These are phyloP conservation scores for Trichoderma reesei DNA, from an alignment of 495 filamentous ascomycete genomes.

Conservation along the genomic window DNA sequence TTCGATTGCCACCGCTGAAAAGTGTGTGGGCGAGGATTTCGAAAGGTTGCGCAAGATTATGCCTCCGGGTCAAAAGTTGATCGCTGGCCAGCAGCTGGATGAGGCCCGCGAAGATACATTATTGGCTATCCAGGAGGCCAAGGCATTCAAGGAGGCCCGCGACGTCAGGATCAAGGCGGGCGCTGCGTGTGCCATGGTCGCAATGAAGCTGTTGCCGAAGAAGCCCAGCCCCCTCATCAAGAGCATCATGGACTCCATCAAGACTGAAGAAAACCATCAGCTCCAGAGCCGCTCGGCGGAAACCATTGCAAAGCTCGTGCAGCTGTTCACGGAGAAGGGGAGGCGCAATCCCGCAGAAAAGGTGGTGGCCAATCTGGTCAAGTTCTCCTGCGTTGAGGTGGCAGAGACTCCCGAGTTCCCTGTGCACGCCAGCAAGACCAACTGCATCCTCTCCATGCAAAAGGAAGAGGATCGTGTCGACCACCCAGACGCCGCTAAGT, in stretches of 20 bases:
- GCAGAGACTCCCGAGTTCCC: constrained; percentile 95
- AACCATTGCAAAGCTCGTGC: constrained; percentile 75
- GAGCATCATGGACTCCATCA: constrained; percentile 95
- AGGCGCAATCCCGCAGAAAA: constrained; percentile 81
- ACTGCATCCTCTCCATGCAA: constrained; percentile 76
- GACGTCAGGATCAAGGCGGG: constrained; percentile 82
- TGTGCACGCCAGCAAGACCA: constrained; percentile 60
- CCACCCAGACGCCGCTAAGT: constrained; percentile 78
- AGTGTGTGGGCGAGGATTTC: constrained; percentile 72
- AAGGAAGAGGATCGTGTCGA: constrained; percentile 97
- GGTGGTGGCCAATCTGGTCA: constrained; percentile 84
- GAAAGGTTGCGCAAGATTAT: constrained; percentile 76
- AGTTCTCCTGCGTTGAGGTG: constrained; percentile 93
- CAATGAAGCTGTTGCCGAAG: constrained; percentile 78
- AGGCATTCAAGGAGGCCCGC: constrained; percentile 62
- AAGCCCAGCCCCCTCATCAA: constrained; percentile 86
- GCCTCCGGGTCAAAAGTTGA: constrained; percentile 72
- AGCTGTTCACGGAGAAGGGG: constrained; percentile 65
- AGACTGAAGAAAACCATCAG: constrained; percentile 84
- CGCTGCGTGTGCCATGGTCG: constrained; percentile 76
- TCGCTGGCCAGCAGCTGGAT: constrained; percentile 60
- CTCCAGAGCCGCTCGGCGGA: constrained; percentile 80
- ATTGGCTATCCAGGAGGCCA: constrained; percentile 67
- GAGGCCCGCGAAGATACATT: constrained; percentile 62
- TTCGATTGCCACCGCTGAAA: constrained; percentile 76